Percentiles rank a stretch among this genome's conserved stretches.
These are phyloP conservation scores for Cylindrodendrum hubeiense DNA, from an alignment of 2,329 filamentous ascomycete species.

Conservation along the genomic window DNA sequence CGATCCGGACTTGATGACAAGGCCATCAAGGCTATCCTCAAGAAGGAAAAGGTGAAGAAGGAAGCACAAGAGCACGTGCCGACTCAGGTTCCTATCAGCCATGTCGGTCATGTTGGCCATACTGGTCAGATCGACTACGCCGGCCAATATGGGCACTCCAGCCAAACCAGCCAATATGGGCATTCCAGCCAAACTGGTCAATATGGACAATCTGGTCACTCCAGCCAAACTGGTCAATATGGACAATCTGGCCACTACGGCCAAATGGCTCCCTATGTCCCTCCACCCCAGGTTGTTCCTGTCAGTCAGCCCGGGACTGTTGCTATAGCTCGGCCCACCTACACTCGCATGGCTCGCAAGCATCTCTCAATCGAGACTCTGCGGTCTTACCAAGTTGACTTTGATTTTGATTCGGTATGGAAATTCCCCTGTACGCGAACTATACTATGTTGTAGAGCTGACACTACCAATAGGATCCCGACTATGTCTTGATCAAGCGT, in stretches of 20 bases:
- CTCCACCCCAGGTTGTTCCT: neutral
- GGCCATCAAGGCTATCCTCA: slow-evolving; percentile 69
- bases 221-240: neutral
- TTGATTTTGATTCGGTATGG: slow-evolving; percentile 67
- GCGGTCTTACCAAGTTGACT: slow-evolving; percentile 67
- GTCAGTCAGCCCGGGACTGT: slow-evolving; percentile 7
- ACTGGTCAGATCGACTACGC: slow-evolving; percentile 13
- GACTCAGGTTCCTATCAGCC: slow-evolving; percentile 17
- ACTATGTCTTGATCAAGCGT: slow-evolving; percentile 79
- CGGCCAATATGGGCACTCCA: neutral
- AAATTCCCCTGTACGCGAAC: neutral
- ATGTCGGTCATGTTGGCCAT: slow-evolving; percentile 14
- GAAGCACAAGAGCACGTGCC: slow-evolving; percentile 36
- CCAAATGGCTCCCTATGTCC: neutral
- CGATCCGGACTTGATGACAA: slow-evolving; percentile 70
- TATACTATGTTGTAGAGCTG: slow-evolving; percentile 44
- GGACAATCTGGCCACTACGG: neutral
- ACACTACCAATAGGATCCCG: slow-evolving; percentile 65
- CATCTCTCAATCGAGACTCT: slow-evolving; percentile 74
- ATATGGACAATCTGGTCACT: neutral
- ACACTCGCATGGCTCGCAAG: slow-evolving; percentile 72
- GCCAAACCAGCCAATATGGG: neutral
- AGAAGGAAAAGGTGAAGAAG: slow-evolving; percentile 64
- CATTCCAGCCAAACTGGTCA: neutral
- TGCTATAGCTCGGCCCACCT: slow-evolving; percentile 61